Evolutionary conservation across 192 early-diverging fungal species (phyloP).

Genomic region (Podila clonocystis): DNA sequence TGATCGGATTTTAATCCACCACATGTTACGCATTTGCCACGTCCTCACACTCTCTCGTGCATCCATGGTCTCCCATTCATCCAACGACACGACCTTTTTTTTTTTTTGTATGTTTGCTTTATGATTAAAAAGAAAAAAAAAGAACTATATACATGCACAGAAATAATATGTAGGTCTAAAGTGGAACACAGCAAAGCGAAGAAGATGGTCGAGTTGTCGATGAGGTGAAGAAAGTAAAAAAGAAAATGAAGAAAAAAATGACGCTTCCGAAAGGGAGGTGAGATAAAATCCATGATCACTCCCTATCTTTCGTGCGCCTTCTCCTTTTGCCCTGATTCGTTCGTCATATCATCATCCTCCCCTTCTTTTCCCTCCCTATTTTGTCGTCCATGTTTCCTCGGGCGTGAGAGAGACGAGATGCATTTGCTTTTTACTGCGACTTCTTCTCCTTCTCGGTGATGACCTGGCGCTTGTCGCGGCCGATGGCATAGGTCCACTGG

Average conservation of each 20-base stretch:
- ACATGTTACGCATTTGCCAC: no score
- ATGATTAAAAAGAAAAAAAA: not conserved
- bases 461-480: slow-evolving; percentile 51
- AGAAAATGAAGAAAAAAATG: not conserved
- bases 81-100: no score
- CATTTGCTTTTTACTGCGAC: slow-evolving; percentile 17
- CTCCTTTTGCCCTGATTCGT: not conserved
- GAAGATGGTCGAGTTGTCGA: not conserved
- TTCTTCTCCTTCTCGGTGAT: slow-evolving; percentile 40
- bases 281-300: no score
- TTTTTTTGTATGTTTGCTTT: not conserved
- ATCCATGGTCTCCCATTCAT: no score
- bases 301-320: not conserved
- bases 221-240: not conserved
- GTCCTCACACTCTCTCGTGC: no score
- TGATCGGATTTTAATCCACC: no score
- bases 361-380: no score
- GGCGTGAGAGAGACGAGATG: not conserved
- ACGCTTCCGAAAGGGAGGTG: not conserved
- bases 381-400: not conserved
- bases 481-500: slow-evolving; percentile 48
- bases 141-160: slow-evolving; percentile 1
- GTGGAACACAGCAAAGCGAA: not conserved
- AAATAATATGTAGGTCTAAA: slow-evolving; percentile 2
- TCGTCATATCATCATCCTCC: not conserved